Base-by-base conservation (phyloP, 2,329 filamentous ascomycete genomes). In the Cercospora nicotianae region DNA sequence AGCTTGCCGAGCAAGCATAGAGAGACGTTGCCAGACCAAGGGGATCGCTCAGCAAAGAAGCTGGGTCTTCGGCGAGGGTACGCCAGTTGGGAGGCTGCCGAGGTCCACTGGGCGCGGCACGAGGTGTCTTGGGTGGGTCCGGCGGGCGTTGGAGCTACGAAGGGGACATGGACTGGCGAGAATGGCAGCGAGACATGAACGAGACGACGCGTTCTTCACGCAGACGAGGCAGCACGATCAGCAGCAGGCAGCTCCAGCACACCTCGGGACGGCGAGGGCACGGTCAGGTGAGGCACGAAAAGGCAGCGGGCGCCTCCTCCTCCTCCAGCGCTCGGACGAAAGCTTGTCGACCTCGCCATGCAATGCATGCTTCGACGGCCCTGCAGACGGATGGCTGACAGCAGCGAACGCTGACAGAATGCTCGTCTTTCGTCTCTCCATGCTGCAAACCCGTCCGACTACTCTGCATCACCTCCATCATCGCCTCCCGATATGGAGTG, bases 11-110 rank as follows among this genome's bases (percentile, higher is more conserved):
- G 60, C 33, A 62, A 62, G 60, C 60, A 62, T 30, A 63, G 61
- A 63, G 61, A 33, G 53, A 53, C 61, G 60, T 62, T 62, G 60
- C 60, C 60, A 42, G 60, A 62, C 60, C 60, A 62, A 28, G 60
- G 42, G 36, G 60, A 45, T 18, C 39, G 60, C 60, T 62, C 60
- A 39, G 42, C 36, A 62, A 59, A 59, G 55, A 62, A 62, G 60
- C 39, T 62, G 60, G 20, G 42, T 31, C 39, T 62, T 62, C 60
- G 23, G 23, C 60, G 60, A 26, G 20, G 60, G 39, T 62, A n/a
- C 33, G 60, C 60, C 60, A 62, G 60, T 30, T 51, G 36, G 60
- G 28, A 51, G 20, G 60, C 60, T 48, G 60, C 60, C 60, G 60
- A 62, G 60, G 60, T 62, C 28, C 28, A 62, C 55, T 28, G 55